Percentiles rank a stretch among this genome's conserved stretches.
phyloP scores from a whole-genome alignment of 2,329 filamentous ascomycete genomes.

The Penicillium sp. region DNA sequence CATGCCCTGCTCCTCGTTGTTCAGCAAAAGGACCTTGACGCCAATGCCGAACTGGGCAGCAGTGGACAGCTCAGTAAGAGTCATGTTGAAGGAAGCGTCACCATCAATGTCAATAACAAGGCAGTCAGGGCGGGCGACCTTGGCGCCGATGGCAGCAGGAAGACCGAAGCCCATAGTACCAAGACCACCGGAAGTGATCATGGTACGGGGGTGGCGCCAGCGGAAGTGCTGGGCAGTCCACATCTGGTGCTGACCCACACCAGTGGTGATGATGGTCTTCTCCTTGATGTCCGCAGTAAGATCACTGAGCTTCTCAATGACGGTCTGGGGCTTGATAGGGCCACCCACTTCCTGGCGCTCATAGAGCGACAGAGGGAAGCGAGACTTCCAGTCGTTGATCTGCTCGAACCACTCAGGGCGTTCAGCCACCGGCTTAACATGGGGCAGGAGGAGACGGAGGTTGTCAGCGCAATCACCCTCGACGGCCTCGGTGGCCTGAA shows the following conservation, averaged over 20 bases:
- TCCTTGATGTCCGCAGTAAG: conserved; percentile 79
- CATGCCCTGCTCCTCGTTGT: conserved; percentile 99
- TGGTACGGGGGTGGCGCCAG: conserved; percentile 86
- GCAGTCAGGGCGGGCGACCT: conserved; percentile 78
- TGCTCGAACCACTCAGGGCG: conserved; percentile 85
- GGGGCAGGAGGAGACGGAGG: conserved; percentile 71
- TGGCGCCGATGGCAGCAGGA: conserved; percentile 91
- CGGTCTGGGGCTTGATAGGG: conserved; percentile 88
- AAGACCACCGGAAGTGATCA: conserved; percentile 95
- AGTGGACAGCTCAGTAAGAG: conserved; percentile 88
- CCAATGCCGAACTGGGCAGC: conserved; percentile 95
- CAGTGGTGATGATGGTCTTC: conserved; percentile 83
- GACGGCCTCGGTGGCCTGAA: conserved; percentile 92
- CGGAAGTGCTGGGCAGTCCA: conserved; percentile 97
- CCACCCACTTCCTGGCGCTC: conserved; percentile 74
- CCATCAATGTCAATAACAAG: conserved; percentile 96
- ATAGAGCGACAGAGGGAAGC: conserved; percentile 81
- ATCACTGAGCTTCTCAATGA: conserved; percentile 87
- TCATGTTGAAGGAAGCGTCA: conserved; percentile 99
- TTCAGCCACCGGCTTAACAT: conserved; percentile 63
- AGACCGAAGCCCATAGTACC: conserved; percentile 96
- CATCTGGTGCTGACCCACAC: conserved; percentile 98
- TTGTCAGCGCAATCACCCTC: conserved; percentile 89
- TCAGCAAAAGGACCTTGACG: conserved; percentile 89
- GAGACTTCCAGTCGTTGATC: conserved; percentile 87